Conservation (phyloP, 768 basidiomycete genomes). For the Boletus subcaerulescens region DNA sequence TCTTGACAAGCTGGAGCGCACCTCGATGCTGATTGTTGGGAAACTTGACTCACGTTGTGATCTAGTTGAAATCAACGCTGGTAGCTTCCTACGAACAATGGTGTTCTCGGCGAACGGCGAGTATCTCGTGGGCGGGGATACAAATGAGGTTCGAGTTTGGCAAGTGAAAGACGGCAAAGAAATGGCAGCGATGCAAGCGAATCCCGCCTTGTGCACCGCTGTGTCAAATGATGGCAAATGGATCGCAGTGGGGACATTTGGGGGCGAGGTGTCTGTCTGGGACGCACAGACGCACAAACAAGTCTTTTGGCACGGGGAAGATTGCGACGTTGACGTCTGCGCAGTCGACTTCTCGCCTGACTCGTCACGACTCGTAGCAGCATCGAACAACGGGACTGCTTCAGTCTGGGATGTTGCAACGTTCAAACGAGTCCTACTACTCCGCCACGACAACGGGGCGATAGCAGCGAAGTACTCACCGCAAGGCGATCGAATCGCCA, state of each 20-base stretch:
- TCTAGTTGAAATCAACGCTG: background rate
- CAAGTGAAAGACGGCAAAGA: background rate
- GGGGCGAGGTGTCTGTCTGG: background rate
- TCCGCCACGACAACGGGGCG: background rate
- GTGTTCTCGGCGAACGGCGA: background rate
- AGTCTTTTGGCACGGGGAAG: background rate
- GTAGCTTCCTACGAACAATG: background rate
- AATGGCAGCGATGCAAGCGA: background rate
- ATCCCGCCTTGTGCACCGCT: background rate
- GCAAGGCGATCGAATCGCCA: background rate
- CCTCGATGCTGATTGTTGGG: background rate
- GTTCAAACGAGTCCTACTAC: background rate
- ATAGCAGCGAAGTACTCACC: background rate
- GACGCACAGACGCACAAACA: background rate
- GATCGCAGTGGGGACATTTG: background rate
- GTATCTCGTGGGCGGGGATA: background rate
- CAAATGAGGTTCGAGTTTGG: background rate
- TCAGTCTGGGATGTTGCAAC: background rate
- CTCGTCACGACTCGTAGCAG: background rate
- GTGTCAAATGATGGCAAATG: background rate
- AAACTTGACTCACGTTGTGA: background rate
- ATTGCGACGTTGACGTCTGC: fast-evolving
- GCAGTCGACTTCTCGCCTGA: background rate
- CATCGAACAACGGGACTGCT: background rate
- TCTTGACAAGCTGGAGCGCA: background rate